Base-by-base conservation (phyloP, 345 rosid genomes). In the Syzygium aromaticum region DNA sequence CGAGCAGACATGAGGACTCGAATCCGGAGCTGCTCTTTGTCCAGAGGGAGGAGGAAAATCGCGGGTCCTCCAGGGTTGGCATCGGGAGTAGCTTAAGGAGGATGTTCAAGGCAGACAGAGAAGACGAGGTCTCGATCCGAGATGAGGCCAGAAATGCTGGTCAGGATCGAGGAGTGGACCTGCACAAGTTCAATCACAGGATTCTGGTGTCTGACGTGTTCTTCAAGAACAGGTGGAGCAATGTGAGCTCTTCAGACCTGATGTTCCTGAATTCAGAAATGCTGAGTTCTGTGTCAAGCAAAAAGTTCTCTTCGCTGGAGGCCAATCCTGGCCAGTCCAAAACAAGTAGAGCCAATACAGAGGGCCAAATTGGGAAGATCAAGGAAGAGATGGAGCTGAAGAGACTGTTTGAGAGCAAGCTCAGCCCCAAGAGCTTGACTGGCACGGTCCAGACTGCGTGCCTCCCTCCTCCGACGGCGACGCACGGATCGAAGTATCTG, bases 181-280 rank as follows among this genome's bases (percentile, higher is more conserved):
- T 94, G 89, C 95, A 93, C 86, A 95, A 91, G 89, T 91, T 92
- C 87, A 95, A 96, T 56, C 98, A 96, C 89, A 93, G 89, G 90
- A 94, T 96, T 85, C 33, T 95, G 33, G 88, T 93, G 30, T 93
- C 99, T 2, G 97, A 97, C 87, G 90, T 93, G 59, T 92, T 92
- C 46, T 89, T 94, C 77, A 93, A 94, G 92, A 94, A 92, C 73
- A 85, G 99, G 43, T 97, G 99, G 99, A 97, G 98, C 90, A 93
- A 89, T 61, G 98, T 94, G 40, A 94, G 95, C 86, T 94, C 96
- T 4, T 96, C 98, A 6, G 98, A 95, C 86, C 85, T 96, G 54
- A 92, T 97, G 95, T 90, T 91, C 88, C 86, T 97, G 92, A 96
- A 93, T 19, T 94, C 96, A 0, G 96, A 96, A 84, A 90, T 95